Evolutionary conservation across 192 early-diverging fungal species (phyloP).

Genomic region (Backusella mclennaniae): DNA sequence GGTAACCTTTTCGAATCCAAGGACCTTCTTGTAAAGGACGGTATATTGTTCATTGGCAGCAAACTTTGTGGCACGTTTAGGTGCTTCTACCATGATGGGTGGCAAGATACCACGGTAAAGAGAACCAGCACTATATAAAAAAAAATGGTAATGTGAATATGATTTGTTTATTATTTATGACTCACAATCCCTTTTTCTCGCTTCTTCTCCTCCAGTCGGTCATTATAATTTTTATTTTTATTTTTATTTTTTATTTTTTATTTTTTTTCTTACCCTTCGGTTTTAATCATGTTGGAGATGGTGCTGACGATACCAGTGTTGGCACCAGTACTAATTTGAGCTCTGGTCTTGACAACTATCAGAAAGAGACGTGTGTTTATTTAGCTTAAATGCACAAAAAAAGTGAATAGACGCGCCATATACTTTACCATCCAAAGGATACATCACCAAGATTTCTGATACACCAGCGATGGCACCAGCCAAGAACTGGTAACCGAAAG

Average conservation of each 20-base stretch:
- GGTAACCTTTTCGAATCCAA: slow-evolving; percentile 71
- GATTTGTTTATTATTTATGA: slow-evolving; percentile 1
- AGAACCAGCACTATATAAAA: slow-evolving; percentile 31
- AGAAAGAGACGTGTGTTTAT: neutral
- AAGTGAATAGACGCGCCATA: neutral
- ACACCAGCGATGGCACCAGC: slow-evolving; percentile 80
- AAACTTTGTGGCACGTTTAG: slow-evolving; percentile 98
- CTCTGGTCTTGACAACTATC: slow-evolving; percentile 87
- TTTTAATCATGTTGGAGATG: slow-evolving; percentile 30
- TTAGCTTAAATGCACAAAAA: neutral
- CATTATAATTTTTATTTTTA: neutral
- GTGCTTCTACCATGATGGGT: slow-evolving; percentile 95
- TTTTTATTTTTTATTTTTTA: neutral
- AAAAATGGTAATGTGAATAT: neutral
- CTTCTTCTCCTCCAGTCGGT: neutral
- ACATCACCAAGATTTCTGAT: slow-evolving; percentile 94
- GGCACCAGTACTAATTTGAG: slow-evolving; percentile 67
- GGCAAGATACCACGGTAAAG: slow-evolving; percentile 94
- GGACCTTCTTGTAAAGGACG: slow-evolving; percentile 64
- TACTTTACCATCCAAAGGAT: slow-evolving; percentile 73
- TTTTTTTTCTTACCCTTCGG: slow-evolving; percentile 30
- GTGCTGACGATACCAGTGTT: slow-evolving; percentile 25
- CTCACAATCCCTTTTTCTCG: neutral
- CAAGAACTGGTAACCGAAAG: slow-evolving; percentile 77
- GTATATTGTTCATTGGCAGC: slow-evolving; percentile 89